phyloP scores from a whole-genome alignment of 2,329 filamentous ascomycete species.

The Ophiobolus disseminans region DNA sequence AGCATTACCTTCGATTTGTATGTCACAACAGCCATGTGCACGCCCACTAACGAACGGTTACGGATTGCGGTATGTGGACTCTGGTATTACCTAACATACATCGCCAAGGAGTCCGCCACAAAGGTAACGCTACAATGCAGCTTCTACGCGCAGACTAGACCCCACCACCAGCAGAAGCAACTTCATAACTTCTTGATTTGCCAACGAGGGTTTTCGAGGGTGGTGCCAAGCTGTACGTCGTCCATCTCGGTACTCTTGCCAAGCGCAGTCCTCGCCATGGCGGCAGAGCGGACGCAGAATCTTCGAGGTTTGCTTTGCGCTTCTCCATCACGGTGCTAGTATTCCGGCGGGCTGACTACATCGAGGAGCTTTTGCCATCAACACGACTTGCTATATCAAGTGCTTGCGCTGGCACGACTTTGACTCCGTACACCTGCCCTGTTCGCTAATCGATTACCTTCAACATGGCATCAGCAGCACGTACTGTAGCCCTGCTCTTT shows the following conservation, averaged over 20 bases:
- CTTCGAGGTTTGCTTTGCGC: constrained; percentile 13
- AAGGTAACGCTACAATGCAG: constrained; percentile 1
- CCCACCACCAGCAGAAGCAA: constrained; percentile 1
- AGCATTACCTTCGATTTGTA: too few relatives aligned
- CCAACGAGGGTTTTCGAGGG: constrained; percentile 13
- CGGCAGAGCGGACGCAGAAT: constrained; percentile 12
- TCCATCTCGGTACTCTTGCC: constrained; percentile 44
- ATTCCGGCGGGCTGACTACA: constrained; percentile 8
- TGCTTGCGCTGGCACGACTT: constrained; percentile 14
- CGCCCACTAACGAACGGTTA: too few relatives aligned
- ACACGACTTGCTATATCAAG: constrained; percentile 26
- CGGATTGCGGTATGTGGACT: too few relatives aligned
- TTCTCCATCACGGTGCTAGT: constrained; percentile 24
- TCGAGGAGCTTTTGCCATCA: constrained; percentile 3
- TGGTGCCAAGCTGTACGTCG: constrained; percentile 20
- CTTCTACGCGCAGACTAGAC: constrained; percentile 10
- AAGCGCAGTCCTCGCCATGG: constrained; percentile 13
- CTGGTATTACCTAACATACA: constrained; percentile 13
- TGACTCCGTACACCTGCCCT: constrained; percentile 4
- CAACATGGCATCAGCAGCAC: constrained; percentile 21
- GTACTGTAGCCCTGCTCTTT: constrained; percentile 8
- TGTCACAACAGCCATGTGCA: too few relatives aligned
- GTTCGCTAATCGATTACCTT: neutral
- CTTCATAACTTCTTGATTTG: constrained; percentile 14
- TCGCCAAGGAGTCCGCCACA: constrained; percentile 27